Evolutionary conservation across 2,329 filamentous ascomycete genomes (phyloP), one percentile per base, ranked within the genome.

Genomic region (Emergomyces orientalis): DNA sequence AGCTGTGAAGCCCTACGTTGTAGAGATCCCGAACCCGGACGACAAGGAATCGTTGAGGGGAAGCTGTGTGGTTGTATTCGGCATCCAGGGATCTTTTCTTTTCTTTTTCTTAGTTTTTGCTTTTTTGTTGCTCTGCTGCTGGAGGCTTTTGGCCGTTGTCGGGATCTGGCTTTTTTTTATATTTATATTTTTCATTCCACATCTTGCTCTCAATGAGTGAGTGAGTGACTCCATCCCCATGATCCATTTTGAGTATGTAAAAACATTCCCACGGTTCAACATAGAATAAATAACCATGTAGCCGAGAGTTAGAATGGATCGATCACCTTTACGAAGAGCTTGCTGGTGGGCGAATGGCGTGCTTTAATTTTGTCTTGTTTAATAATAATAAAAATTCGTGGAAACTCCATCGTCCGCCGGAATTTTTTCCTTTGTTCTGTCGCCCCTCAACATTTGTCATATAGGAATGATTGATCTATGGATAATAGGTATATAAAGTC

Each of bases 211-310:
- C 34, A 13, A 37, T 37, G 7, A 37, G 34, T 13, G 34, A 37
- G 8, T 41, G n/a, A n/a, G n/a, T n/a, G n/a, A n/a, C n/a, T n/a
- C n/a, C n/a, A n/a, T n/a, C n/a, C n/a, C n/a, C n/a, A n/a, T n/a
- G n/a, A n/a, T n/a, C n/a, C n/a, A n/a, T n/a, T n/a, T n/a, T n/a
- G n/a, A n/a, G n/a, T n/a, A n/a, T n/a, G n/a, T n/a, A n/a, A n/a
- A n/a, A n/a, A n/a, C n/a, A n/a, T n/a, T n/a, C n/a, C n/a, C n/a
- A n/a, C n/a, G n/a, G n/a, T n/a, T n/a, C n/a, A n/a, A n/a, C n/a
- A n/a, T n/a, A n/a, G n/a, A n/a, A n/a, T n/a, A n/a, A n/a, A n/a
- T 55, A 55, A 34, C 52, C 52, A 55, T 34, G 37, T 55, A 55
- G 32, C 52, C 52, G 32, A 55, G 32, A 55, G 52, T 37, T 13